phyloP scores from a whole-genome alignment of 1,284 basidiomycete genomes.

The Cryptococcus sp. region DNA sequence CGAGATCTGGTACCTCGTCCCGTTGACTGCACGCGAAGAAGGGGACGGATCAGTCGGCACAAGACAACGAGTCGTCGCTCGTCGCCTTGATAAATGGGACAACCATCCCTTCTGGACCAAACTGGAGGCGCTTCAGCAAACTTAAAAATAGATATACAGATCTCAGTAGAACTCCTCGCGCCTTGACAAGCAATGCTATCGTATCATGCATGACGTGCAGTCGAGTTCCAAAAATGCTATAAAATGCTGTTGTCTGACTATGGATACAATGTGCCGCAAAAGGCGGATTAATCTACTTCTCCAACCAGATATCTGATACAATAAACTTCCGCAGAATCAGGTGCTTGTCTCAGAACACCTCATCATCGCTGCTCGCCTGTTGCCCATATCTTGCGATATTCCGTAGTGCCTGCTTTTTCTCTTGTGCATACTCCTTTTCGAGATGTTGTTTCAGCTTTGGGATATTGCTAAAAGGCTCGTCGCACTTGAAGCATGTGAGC shows the following conservation, averaged over 20 bases:
- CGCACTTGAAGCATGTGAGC: constrained; percentile 70
- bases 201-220: no score
- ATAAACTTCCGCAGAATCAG: no score
- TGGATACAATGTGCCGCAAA: no score
- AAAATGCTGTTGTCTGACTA: no score
- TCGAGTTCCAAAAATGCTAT: no score
- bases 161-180: no score
- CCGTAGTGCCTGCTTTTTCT: constrained; percentile 50
- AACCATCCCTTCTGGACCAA: constrained; percentile 35
- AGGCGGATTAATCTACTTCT: no score
- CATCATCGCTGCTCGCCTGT: constrained; percentile 25
- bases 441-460: constrained; percentile 66
- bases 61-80: constrained; percentile 34
- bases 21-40: constrained; percentile 2
- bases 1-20: constrained; percentile 68
- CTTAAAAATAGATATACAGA: no score
- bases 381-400: constrained; percentile 23
- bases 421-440: constrained; percentile 42
- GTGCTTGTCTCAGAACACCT: constrained; percentile 15
- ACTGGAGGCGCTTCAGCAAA: constrained; percentile 1
- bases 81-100: constrained; percentile 24
- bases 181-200: no score
- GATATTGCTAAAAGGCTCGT: constrained; percentile 66
- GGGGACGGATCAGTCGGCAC: constrained; percentile 56
- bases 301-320: no score